phyloP scores from a whole-genome alignment of 805 yeast genomes.

The Lachancea dasiensis region DNA sequence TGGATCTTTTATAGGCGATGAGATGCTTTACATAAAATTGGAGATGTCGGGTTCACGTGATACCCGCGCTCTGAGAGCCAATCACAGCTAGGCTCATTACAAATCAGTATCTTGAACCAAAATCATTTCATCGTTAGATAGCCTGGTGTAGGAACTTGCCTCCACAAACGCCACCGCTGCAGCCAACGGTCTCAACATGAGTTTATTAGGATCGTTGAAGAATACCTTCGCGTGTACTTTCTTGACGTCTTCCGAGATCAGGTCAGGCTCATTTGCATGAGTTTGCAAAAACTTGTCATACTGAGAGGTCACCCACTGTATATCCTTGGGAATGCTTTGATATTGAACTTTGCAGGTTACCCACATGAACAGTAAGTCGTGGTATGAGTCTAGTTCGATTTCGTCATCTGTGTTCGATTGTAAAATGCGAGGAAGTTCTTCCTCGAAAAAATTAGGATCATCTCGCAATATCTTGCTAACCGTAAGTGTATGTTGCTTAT shows the following conservation, averaged over 20 bases:
- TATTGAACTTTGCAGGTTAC: background rate
- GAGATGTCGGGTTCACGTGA: background rate
- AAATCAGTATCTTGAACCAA: slow-evolving; percentile 12
- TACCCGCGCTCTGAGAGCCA: slow-evolving; percentile 1
- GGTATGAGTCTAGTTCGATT: slow-evolving; percentile 26
- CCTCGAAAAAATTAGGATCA: slow-evolving; percentile 43
- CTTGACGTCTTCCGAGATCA: background rate
- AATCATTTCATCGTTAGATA: slow-evolving; percentile 21
- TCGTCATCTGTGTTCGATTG: slow-evolving; percentile 41
- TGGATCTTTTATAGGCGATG: slow-evolving; percentile 5
- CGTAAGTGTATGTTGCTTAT: slow-evolving; percentile 41
- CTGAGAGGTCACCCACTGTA: slow-evolving; percentile 3
- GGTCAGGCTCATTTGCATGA: background rate
- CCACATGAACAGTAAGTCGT: slow-evolving; percentile 6
- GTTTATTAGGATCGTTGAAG: slow-evolving; percentile 6
- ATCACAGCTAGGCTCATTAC: slow-evolving; percentile 8
- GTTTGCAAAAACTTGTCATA: background rate
- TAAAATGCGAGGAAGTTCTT: slow-evolving; percentile 28
- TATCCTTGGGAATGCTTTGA: background rate
- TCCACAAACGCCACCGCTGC: slow-evolving; percentile 16
- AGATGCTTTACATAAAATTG: background rate
- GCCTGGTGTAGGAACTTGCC: slow-evolving; percentile 20
- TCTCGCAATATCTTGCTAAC: slow-evolving; percentile 47
- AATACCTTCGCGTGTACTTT: slow-evolving; percentile 4
- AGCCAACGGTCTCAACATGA: slow-evolving; percentile 11